A percentile compares a stretch with the other conserved stretches of the same genome.
phyloP scores from a whole-genome alignment of 371 early-diverging fungal genomes.

The Mucor velutinosus region DNA sequence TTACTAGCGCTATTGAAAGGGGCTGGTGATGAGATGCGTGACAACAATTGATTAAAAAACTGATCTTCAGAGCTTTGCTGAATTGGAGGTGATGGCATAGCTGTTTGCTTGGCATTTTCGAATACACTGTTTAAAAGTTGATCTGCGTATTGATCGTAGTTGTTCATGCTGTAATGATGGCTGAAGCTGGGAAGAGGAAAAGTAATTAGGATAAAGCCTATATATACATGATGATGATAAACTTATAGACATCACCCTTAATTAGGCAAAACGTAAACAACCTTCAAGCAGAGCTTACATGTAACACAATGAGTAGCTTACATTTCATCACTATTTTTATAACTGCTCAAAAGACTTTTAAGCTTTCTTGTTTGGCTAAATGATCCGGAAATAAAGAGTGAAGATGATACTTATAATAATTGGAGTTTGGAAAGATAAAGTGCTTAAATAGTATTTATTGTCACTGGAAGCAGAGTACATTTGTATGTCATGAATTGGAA shows the following conservation, averaged over 20 bases:
- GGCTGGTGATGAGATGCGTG: not conserved
- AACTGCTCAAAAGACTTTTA: not conserved
- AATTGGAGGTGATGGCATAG: not conserved
- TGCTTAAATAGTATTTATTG: too few species aligned
- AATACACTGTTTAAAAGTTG: constrained; percentile 17
- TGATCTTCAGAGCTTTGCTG: constrained; percentile 1
- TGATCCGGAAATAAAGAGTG: not conserved
- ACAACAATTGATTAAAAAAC: constrained; percentile 4
- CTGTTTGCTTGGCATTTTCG: constrained; percentile 15
- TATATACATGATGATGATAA: not conserved
- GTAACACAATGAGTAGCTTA: not conserved
- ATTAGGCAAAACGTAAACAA: constrained; percentile 11
- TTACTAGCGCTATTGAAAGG: not conserved
- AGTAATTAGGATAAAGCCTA: not conserved
- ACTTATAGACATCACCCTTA: not conserved
- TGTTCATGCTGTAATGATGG: not conserved
- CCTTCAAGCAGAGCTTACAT: not conserved
- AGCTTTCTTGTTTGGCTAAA: not conserved
- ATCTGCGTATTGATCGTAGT: constrained; percentile 20
- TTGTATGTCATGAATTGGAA: too few species aligned
- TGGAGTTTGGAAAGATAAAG: too few species aligned
- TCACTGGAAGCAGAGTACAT: too few species aligned
- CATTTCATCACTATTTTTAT: not conserved
- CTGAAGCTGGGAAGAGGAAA: not conserved
- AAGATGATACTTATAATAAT: too few species aligned